Conservation (phyloP, 495 filamentous ascomycete species). For the Letharia lupina region DNA sequence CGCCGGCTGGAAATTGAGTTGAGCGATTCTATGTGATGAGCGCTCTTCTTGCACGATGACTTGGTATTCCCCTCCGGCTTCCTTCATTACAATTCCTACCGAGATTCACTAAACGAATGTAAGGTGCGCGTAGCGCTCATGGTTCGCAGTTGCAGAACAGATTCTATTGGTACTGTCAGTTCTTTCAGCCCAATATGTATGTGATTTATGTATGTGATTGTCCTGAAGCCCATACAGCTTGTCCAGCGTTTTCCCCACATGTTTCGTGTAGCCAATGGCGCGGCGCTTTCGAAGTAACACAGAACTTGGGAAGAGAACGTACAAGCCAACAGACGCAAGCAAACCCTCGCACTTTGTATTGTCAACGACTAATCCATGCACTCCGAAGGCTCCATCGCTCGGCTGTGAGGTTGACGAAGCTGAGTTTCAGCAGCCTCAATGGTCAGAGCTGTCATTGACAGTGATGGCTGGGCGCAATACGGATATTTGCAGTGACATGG, state of each 20-base stretch:
- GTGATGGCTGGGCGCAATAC: not conserved
- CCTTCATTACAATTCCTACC: not conserved
- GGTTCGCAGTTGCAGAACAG: slow-evolving; percentile 1
- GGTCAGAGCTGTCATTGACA: not conserved
- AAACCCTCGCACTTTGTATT: not conserved
- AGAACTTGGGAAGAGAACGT: not conserved
- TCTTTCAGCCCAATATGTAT: slow-evolving; percentile 3
- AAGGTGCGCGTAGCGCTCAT: slow-evolving; percentile 11
- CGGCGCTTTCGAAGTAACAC: not conserved
- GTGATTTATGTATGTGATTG: slow-evolving; percentile 7
- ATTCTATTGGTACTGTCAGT: slow-evolving; percentile 1
- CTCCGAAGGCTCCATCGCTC: not conserved
- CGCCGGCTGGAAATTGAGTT: not conserved
- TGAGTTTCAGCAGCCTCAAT: not conserved
- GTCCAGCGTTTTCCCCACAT: not conserved
- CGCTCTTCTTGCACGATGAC: not conserved
- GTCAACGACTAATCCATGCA: not conserved
- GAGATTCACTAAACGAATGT: slow-evolving; percentile 7
- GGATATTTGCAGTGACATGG: not conserved
- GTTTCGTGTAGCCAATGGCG: not conserved
- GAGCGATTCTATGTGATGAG: not conserved
- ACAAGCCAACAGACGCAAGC: not conserved
- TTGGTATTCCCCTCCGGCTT: not conserved
- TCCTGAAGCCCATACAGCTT: not conserved
- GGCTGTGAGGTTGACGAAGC: not conserved